phyloP scores from a whole-genome alignment of 116 monocot genomes.

The Posidonia oceanica region DNA sequence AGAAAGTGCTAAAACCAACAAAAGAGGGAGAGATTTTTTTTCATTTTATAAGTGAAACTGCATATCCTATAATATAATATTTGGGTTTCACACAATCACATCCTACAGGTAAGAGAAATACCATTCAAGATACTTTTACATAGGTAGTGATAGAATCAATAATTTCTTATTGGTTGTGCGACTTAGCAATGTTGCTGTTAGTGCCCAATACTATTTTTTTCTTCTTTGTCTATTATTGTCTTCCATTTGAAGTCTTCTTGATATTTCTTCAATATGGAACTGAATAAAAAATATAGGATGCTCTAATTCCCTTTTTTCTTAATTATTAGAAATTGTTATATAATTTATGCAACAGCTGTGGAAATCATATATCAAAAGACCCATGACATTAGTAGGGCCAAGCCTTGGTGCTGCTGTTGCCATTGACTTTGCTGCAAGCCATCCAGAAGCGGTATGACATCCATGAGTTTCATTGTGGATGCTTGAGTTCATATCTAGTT shows the following conservation, averaged over 20 bases:
- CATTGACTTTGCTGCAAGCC: constrained; percentile 63
- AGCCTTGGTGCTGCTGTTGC: constrained; percentile 96
- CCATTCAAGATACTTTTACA: too few species aligned
- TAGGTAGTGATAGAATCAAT: too few species aligned
- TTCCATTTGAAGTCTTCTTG: neutral
- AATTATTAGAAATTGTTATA: neutral
- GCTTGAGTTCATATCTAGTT: neutral
- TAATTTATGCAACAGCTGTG: constrained; percentile 46
- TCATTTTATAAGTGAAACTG: too few species aligned
- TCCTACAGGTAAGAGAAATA: too few species aligned
- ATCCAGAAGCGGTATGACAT: constrained; percentile 76
- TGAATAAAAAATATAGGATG: neutral
- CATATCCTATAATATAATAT: too few species aligned
- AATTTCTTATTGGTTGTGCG: too few species aligned
- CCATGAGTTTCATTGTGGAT: neutral
- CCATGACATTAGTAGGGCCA: constrained; percentile 86
- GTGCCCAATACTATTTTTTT: too few species aligned
- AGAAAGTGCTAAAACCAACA: too few species aligned
- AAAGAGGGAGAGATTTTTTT: too few species aligned
- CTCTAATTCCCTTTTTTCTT: neutral
- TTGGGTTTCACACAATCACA: too few species aligned
- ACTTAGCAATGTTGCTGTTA: too few species aligned
- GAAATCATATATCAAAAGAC: constrained; percentile 62
- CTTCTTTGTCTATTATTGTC: too few species aligned
- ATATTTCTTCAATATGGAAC: neutral